Conservation (phyloP, 108 stramenopile species). For the Cyclotella sp. region DNA sequence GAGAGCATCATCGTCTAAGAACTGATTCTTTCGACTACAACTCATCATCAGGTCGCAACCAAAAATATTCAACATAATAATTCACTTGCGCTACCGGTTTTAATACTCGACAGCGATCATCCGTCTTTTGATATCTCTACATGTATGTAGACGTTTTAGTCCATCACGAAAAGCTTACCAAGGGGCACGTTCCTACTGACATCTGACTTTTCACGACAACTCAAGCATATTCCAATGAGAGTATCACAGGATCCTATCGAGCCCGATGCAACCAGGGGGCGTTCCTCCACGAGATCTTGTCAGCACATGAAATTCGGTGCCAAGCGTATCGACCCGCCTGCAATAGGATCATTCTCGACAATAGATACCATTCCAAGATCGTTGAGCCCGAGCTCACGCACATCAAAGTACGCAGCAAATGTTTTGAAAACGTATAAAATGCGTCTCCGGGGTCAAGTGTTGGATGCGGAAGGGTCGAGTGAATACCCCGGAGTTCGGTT, state of each 20-base stretch:
- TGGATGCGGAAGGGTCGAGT: background rate
- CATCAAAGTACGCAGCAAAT: background rate
- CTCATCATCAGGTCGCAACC: no score
- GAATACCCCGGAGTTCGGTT: background rate
- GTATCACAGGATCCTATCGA: background rate
- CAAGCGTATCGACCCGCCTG: background rate
- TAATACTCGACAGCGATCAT: no score
- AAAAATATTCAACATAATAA: no score
- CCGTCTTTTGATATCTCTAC: no score
- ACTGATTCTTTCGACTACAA: no score
- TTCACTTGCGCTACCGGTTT: no score
- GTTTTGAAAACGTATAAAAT: background rate
- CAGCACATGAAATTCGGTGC: background rate
- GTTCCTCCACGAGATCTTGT: background rate
- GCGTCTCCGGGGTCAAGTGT: background rate
- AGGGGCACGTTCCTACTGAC: background rate
- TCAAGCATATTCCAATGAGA: background rate
- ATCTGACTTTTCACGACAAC: no score
- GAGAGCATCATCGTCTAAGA: no score
- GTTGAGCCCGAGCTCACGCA: background rate
- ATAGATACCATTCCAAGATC: background rate
- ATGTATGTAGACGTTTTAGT: no score
- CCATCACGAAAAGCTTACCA: background rate
- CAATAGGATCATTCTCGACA: background rate
- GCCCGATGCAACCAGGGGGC: background rate